phyloP scores from a whole-genome alignment of 192 early-diverging fungal genomes.

The Allomyces javanicus region DNA sequence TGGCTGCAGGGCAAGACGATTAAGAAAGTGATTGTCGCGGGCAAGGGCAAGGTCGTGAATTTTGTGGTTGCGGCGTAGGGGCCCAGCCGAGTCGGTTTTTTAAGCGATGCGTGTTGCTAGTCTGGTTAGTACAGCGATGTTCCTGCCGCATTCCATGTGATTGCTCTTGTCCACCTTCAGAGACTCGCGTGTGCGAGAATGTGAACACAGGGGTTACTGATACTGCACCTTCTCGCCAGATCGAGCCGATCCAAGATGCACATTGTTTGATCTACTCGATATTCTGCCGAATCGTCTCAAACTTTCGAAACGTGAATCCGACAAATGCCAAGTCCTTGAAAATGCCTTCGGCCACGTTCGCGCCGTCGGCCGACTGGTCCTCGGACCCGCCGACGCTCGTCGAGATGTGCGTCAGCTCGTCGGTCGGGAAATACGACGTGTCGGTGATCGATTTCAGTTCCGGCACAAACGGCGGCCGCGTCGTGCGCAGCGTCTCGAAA shows the following conservation, averaged over 20 bases:
- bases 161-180: background rate
- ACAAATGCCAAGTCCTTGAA: slow-evolving; percentile 71
- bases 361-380: slow-evolving; percentile 23
- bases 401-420: slow-evolving; percentile 43
- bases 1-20: background rate
- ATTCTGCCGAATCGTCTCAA: slow-evolving; percentile 4
- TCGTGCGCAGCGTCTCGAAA: slow-evolving; percentile 31
- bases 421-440: slow-evolving; percentile 70
- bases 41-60: background rate
- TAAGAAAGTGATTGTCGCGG: background rate
- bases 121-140: no score
- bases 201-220: background rate
- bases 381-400: slow-evolving; percentile 17
- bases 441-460: slow-evolving; percentile 69
- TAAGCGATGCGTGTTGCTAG: background rate
- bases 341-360: slow-evolving; percentile 36
- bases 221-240: no score
- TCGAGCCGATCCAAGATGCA: no score
- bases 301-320: slow-evolving; percentile 54
- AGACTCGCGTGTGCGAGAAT: background rate
- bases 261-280: background rate
- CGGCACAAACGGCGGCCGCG: slow-evolving; percentile 65
- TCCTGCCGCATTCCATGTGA: background rate
- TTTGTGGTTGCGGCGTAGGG: background rate
- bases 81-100: background rate